phyloP scores from a whole-genome alignment of 257 asterid species.

The Marsdenia floribunda region DNA sequence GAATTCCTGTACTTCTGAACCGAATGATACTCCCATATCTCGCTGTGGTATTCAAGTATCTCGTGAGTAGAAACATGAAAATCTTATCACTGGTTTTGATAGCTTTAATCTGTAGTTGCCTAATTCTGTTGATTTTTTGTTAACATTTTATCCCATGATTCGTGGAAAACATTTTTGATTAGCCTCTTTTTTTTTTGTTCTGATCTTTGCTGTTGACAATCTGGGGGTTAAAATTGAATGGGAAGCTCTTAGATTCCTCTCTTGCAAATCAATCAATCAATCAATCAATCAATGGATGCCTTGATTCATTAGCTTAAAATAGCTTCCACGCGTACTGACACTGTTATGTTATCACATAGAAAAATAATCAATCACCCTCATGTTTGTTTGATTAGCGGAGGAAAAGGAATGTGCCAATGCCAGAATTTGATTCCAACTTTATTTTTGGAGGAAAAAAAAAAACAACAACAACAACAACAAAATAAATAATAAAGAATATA shows the following conservation, averaged over 20 bases:
- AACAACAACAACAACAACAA: too few relatives aligned
- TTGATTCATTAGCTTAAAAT: too few relatives aligned
- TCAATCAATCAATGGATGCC: not conserved
- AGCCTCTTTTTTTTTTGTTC: not conserved
- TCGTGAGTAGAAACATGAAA: constrained; percentile 8
- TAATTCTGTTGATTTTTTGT: not conserved
- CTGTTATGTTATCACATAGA: not conserved
- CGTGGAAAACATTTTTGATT: too few relatives aligned
- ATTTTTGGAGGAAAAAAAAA: too few relatives aligned
- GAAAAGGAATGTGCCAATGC: not conserved
- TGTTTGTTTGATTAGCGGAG: not conserved
- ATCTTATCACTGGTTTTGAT: constrained; percentile 6
- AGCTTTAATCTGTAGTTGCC: not conserved
- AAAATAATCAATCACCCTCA: too few relatives aligned
- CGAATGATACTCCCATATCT: not conserved
- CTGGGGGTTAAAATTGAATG: not conserved
- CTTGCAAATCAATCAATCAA: not conserved
- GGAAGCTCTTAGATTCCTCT: not conserved
- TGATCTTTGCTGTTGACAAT: not conserved
- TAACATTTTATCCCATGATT: not conserved
- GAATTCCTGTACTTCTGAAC: not conserved
- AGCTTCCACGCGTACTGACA: not conserved
- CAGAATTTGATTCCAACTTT: not conserved
- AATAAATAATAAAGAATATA: not conserved
- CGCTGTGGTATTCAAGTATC: constrained; percentile 14